Base-by-base conservation (phyloP, 2,329 filamentous ascomycete genomes). In the Exophiala sp. region DNA sequence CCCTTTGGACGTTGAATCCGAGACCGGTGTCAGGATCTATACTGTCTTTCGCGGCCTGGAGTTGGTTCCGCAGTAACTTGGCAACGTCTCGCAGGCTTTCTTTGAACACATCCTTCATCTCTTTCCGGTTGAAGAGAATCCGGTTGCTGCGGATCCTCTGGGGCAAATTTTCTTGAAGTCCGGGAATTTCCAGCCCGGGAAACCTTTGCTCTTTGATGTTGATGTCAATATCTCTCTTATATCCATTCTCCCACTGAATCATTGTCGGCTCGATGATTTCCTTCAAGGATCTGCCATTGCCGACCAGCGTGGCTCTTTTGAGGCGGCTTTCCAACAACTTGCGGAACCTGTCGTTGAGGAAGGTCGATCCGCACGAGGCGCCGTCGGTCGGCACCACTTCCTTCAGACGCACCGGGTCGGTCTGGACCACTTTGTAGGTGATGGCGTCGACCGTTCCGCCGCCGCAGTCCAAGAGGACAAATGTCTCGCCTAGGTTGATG, bases 381-480 rank as follows among this genome's bases (percentile, higher is more conserved):
- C 65, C 65, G 57, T 42, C 42, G 8, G 52, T 43, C 21, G 38
- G 18, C 8, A 56, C 49, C 10, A 47, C 52, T 22, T 58, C 55
- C 16, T 30, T 43, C 23, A 56, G 13, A 14, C 41, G 24, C 2
- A 53, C 22, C n/a, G 55, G 55, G 21, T 42, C 13, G 9, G n/a
- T 50, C 5, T 30, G 27, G 23, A 18, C 29, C 13, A 58, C 16
- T 18, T 30, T 53, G 41, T 56, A 58, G 3, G 44, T 51, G 22
- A 53, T 42, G 10, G 48, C 46, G 82, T 97, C 91, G 60, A 97
- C 91, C 6, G 91, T 97, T 68, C 91, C 91, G 74, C 91, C 91
- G 73, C 91, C 91, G 65, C 91, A 96, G 73, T 96, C 91, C 61
- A 96, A 90, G 66, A 96, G 95, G 43, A 96, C 74, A 45, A 97